Evolutionary conservation across 345 rosid species (phyloP).

Genomic region (Salix exigua): DNA sequence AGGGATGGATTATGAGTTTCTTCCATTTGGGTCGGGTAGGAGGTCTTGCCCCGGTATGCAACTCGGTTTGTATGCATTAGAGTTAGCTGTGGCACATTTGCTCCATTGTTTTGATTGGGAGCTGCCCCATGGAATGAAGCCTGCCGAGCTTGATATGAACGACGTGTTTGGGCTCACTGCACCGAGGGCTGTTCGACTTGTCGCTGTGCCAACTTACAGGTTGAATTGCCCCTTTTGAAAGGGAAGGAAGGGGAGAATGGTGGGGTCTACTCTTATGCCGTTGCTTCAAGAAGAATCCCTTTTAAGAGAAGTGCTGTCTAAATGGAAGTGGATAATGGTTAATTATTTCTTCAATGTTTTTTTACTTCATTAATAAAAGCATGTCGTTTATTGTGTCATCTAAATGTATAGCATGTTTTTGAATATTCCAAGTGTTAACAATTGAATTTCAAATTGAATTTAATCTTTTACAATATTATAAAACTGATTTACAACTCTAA

Average conservation of each 20-base stretch:
- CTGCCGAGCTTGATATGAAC: slow-evolving; percentile 33
- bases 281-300: neutral
- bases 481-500: no score
- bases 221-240: slow-evolving; percentile 3
- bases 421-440: no score
- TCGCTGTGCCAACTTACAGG: slow-evolving; percentile 30
- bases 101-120: slow-evolving; percentile 42
- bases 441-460: no score
- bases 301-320: neutral
- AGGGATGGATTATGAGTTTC: slow-evolving; percentile 29
- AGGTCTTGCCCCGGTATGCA: slow-evolving; percentile 46
- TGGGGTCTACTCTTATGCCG: neutral
- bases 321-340: no score
- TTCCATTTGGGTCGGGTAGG: slow-evolving; percentile 47
- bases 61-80: slow-evolving; percentile 37
- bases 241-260: neutral
- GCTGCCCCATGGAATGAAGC: slow-evolving; percentile 34
- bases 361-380: no score
- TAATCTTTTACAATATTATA: no score
- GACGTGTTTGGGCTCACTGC: slow-evolving; percentile 49
- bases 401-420: no score
- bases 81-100: slow-evolving; percentile 32
- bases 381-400: no score
- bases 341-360: no score
- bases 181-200: slow-evolving; percentile 38